phyloP scores from a whole-genome alignment of 2,329 filamentous ascomycete species.

The Leptodontidium sp. region DNA sequence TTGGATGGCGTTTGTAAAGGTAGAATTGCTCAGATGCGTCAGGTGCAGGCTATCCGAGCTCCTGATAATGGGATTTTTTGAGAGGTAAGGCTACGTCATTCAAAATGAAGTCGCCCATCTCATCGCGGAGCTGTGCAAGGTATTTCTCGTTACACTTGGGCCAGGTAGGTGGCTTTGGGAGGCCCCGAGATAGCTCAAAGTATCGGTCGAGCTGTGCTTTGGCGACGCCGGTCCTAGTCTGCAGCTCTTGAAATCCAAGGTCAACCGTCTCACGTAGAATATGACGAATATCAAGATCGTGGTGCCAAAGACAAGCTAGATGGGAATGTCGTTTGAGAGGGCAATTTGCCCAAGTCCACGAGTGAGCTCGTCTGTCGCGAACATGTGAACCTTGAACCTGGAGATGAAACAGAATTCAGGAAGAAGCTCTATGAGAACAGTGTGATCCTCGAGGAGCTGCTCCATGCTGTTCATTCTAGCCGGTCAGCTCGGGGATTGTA shows the following conservation, averaged over 20 bases:
- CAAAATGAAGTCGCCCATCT: constrained; percentile 2
- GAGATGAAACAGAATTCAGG: constrained; percentile 25
- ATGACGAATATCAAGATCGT: constrained; percentile 28
- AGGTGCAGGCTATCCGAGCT: neutral
- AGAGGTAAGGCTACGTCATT: constrained; percentile 9
- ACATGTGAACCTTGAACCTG: constrained; percentile 2
- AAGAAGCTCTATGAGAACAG: constrained; percentile 22
- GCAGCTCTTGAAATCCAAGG: constrained; percentile 3
- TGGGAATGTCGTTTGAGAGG: constrained; percentile 23
- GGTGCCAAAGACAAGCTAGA: constrained; percentile 33
- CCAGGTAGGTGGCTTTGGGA: constrained; percentile 7
- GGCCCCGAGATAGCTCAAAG: constrained; percentile 18
- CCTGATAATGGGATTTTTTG: constrained; percentile 3
- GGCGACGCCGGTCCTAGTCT: neutral
- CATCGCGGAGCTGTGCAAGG: neutral
- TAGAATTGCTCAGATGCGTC: constrained; percentile 25
- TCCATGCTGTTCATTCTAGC: neutral
- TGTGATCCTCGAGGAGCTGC: neutral
- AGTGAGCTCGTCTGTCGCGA: constrained; percentile 27
- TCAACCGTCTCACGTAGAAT: constrained; percentile 11
- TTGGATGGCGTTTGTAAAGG: constrained; percentile 27
- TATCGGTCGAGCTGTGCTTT: neutral
- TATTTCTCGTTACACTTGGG: constrained; percentile 2
- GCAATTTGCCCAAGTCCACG: constrained; percentile 21
- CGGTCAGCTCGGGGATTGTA: constrained; percentile 24